Evolutionary conservation across 225 moss, liverwort and hornwort genomes (phyloP).

Genomic region (Physcomitrellopsis africana): DNA sequence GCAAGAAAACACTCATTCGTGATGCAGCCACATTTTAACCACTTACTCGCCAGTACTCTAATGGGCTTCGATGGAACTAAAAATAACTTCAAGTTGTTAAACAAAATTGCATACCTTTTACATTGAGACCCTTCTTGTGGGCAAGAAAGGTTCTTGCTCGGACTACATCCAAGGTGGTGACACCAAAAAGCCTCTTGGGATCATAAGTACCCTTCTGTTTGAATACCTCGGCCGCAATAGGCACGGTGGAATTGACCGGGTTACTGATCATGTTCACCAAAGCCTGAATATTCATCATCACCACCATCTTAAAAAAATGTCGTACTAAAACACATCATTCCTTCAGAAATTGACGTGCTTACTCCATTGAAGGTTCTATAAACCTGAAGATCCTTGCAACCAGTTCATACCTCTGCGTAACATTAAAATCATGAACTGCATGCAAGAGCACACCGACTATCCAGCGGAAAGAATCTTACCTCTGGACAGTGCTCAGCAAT

Average conservation of each 20-base stretch:
- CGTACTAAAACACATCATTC: neutral
- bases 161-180: slow-evolving; percentile 71
- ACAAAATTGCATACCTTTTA: slow-evolving; percentile 32
- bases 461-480: slow-evolving; percentile 18
- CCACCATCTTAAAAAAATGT: neutral
- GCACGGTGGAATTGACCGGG: slow-evolving; percentile 72
- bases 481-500: slow-evolving; percentile 64
- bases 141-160: slow-evolving; percentile 68
- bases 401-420: too few relatives aligned
- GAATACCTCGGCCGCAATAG: slow-evolving; percentile 69
- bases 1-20: too few relatives aligned
- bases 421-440: too few relatives aligned
- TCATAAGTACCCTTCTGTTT: slow-evolving; percentile 62
- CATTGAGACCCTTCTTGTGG: slow-evolving; percentile 47
- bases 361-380: neutral
- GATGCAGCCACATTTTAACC: neutral
- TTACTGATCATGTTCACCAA: slow-evolving; percentile 78
- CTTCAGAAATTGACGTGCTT: neutral
- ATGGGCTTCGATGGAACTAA: too few relatives aligned
- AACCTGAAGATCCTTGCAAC: too few relatives aligned
- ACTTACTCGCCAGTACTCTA: neutral
- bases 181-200: slow-evolving; percentile 66
- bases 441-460: too few relatives aligned
- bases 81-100: neutral
- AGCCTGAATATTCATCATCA: slow-evolving; percentile 48